These are phyloP conservation scores for Lasiodiplodia citricola DNA, from an alignment of 2,329 filamentous ascomycete genomes.

Conservation along the genomic window DNA sequence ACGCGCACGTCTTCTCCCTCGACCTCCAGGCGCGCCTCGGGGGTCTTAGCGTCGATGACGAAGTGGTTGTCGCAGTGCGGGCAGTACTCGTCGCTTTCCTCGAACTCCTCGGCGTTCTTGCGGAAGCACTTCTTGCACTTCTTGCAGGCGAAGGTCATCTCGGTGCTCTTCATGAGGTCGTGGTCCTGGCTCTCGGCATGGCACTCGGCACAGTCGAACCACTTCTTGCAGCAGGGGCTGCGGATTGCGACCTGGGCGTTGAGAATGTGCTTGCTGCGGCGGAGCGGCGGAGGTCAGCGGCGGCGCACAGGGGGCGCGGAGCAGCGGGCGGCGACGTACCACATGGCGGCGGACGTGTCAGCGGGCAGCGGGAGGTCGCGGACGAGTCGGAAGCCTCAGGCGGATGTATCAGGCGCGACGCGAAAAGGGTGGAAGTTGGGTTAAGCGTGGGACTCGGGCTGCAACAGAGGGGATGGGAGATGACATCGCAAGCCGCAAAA, in stretches of 20 bases:
- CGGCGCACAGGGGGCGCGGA: constrained; percentile 11
- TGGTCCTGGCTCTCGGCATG: constrained; percentile 83
- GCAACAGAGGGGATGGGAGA: constrained; percentile 12
- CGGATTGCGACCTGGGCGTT: constrained; percentile 98
- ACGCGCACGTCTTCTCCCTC: constrained; percentile 90
- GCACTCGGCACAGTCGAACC: constrained; percentile 98
- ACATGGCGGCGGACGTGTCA: constrained; percentile 34
- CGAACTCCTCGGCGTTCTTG: constrained; percentile 89
- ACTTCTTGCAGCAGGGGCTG: constrained; percentile 94
- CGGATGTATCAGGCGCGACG: background rate
- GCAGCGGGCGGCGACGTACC: constrained; percentile 30
- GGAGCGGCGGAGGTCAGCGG: constrained; percentile 12
- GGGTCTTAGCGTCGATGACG: constrained; percentile 84
- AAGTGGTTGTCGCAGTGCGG: constrained; percentile 99
- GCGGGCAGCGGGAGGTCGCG: background rate
- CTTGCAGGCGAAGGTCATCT: constrained; percentile 97
- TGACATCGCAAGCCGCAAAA: constrained; percentile 24
- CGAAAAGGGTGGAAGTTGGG: background rate
- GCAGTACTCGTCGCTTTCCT: constrained; percentile 98
- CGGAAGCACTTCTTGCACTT: constrained; percentile 99
- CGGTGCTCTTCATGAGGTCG: constrained; percentile 73
- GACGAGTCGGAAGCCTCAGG: constrained; percentile 13
- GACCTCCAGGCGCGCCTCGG: constrained; percentile 81
- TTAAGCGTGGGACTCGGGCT: constrained; percentile 9
- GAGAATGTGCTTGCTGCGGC: constrained; percentile 87